Evolutionary conservation across 352 stramenopile genomes (phyloP).

Genomic region (Phytophthora tubulina): DNA sequence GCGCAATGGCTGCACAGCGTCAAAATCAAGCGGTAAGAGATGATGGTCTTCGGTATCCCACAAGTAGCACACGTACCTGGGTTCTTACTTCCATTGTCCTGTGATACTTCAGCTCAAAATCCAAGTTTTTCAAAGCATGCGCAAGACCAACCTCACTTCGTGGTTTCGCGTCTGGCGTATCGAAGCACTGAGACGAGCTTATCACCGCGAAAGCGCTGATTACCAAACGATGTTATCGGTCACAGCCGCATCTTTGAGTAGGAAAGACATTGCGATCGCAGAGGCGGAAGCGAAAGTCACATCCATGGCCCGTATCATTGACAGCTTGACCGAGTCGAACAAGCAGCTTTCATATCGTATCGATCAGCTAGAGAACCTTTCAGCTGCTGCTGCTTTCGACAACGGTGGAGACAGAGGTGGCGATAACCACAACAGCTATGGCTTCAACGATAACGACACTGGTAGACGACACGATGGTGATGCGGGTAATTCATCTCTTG

Average conservation of each 20-base stretch:
- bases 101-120: conserved; percentile 60
- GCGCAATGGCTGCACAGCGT: conserved; percentile 45
- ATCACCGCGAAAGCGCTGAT: conserved; percentile 80
- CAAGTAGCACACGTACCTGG: no score
- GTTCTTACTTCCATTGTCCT: not conserved
- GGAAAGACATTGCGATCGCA: conserved; percentile 78
- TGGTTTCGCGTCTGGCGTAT: conserved; percentile 81
- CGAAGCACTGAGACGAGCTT: conserved; percentile 70
- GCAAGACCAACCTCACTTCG: conserved; percentile 62
- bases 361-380: conserved; percentile 69
- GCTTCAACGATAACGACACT: conserved; percentile 12
- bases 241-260: conserved; percentile 74
- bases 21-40: conserved; percentile 50
- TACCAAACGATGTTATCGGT: conserved; percentile 88
- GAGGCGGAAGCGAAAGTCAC: conserved; percentile 71
- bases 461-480: conserved; percentile 8
- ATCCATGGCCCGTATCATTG: conserved; percentile 82
- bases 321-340: conserved; percentile 83
- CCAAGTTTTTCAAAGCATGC: conserved; percentile 59
- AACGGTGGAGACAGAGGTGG: conserved; percentile 18
- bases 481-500: conserved; percentile 4
- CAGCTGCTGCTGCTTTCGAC: conserved; percentile 33
- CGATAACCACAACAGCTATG: conserved; percentile 12
- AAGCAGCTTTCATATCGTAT: conserved; percentile 68
- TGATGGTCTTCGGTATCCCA: no score